phyloP scores from a whole-genome alignment of 2,329 filamentous ascomycete genomes.

The Hypoxylon sp. region DNA sequence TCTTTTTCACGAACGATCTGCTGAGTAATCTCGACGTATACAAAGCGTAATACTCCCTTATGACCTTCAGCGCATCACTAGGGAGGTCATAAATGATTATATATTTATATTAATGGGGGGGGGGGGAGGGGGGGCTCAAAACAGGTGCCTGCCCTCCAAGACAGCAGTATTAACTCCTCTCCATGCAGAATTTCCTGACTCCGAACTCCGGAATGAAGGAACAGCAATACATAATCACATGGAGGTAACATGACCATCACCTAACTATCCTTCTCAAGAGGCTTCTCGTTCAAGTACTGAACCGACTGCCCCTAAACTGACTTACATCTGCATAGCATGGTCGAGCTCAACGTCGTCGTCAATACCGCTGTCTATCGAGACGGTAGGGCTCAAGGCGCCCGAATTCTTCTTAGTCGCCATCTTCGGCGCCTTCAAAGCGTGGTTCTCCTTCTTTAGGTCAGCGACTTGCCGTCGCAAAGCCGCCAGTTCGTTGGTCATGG shows the following conservation, averaged over 20 bases:
- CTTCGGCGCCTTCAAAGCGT: not conserved
- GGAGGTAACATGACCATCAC: not conserved
- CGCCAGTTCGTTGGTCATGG: slow-evolving; percentile 13
- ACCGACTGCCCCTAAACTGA: not conserved
- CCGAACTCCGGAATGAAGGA: not conserved
- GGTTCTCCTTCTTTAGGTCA: slow-evolving; percentile 12
- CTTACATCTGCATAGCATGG: not conserved
- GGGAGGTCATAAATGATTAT: not conserved
- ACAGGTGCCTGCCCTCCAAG: not conserved
- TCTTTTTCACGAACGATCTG: not conserved
- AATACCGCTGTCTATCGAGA: not conserved
- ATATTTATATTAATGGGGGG: not conserved
- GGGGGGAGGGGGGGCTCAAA: too few species aligned
- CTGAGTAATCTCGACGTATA: not conserved
- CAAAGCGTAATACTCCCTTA: not conserved
- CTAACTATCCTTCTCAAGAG: too few species aligned
- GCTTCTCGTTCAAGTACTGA: too few species aligned
- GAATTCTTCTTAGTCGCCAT: not conserved
- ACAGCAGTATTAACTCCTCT: not conserved
- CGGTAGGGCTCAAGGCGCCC: not conserved
- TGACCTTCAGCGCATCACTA: too few species aligned
- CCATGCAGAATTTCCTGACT: not conserved
- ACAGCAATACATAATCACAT: not conserved
- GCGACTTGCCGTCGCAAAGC: slow-evolving; percentile 6
- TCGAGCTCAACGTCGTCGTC: not conserved